Conservation (phyloP, 441 rosid genomes). For the Croton laevigatus region DNA sequence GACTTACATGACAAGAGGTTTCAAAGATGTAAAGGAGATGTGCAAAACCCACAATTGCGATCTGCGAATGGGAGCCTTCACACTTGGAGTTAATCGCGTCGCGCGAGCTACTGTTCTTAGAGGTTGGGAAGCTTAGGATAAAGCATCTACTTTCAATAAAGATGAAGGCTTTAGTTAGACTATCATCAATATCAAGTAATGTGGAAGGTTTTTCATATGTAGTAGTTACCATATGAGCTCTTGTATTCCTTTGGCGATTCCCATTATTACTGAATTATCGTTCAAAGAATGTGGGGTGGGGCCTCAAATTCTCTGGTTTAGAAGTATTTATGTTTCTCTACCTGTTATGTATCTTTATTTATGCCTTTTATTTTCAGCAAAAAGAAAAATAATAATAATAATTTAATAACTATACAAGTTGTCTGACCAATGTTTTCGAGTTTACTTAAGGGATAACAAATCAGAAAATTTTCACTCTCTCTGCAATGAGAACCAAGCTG, state of each 20-base stretch:
- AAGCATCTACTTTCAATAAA: conserved; percentile 19
- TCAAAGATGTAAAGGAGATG: conserved; percentile 78
- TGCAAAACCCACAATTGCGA: conserved; percentile 72
- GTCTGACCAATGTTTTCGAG: not conserved
- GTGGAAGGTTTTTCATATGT: conserved; percentile 10
- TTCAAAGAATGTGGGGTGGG: not conserved
- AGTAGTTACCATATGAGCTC: conserved; percentile 1
- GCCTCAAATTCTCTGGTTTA: not conserved
- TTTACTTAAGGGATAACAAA: not conserved
- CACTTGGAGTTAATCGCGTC: conserved; percentile 88
- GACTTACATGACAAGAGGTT: conserved; percentile 81
- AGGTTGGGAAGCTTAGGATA: conserved; percentile 80
- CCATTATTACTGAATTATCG: not conserved
- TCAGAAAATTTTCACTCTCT: too few species aligned
- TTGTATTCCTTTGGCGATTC: not conserved
- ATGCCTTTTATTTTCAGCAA: not conserved
- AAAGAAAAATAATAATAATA: too few species aligned
- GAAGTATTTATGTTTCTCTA: not conserved
- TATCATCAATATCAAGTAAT: not conserved
- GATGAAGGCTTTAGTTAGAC: conserved; percentile 14
- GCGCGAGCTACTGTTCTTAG: conserved; percentile 81
- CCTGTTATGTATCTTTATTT: not conserved
- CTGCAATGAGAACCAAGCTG: too few species aligned
- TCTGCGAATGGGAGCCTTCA: conserved; percentile 98
- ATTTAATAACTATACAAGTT: not conserved